Conservation (phyloP, 371 early-diverging fungal species). For the Mucor sp. region DNA sequence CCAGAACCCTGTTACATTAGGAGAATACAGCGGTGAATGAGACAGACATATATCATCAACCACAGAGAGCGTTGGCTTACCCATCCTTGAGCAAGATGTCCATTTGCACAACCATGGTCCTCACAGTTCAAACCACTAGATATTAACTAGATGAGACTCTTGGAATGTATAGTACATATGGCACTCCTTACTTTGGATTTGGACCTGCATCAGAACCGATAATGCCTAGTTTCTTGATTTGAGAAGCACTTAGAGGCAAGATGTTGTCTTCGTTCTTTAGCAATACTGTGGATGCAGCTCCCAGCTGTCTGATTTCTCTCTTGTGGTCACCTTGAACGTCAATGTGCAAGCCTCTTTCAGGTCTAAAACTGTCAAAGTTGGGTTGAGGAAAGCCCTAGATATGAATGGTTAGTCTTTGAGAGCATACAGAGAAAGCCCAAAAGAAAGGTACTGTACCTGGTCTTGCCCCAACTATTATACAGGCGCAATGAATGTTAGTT, state of each 20-base stretch:
- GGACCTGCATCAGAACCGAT: conserved; percentile 60
- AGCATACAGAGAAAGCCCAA: neutral
- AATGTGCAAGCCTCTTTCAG: conserved; percentile 20
- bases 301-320: conserved; percentile 41
- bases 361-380: conserved; percentile 36
- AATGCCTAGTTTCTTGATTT: conserved; percentile 35
- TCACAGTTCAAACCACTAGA: conserved; percentile 20
- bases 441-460: conserved; percentile 1
- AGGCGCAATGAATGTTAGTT: neutral
- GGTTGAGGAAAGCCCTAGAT: conserved; percentile 41
- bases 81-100: conserved; percentile 64
- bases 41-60: no score
- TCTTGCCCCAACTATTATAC: conserved; percentile 25
- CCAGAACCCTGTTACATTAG: conserved; percentile 45
- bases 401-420: neutral
- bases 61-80: no score
- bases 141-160: neutral
- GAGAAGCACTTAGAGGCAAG: conserved; percentile 34
- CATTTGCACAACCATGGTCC: conserved; percentile 37
- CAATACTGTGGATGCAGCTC: conserved; percentile 53
- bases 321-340: conserved; percentile 48
- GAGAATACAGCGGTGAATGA: no score
- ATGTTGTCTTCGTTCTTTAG: conserved; percentile 46
- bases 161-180: neutral
- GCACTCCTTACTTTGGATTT: conserved; percentile 23